Base-by-base conservation (phyloP, 495 filamentous ascomycete genomes). In the Ramalina intermedia region DNA sequence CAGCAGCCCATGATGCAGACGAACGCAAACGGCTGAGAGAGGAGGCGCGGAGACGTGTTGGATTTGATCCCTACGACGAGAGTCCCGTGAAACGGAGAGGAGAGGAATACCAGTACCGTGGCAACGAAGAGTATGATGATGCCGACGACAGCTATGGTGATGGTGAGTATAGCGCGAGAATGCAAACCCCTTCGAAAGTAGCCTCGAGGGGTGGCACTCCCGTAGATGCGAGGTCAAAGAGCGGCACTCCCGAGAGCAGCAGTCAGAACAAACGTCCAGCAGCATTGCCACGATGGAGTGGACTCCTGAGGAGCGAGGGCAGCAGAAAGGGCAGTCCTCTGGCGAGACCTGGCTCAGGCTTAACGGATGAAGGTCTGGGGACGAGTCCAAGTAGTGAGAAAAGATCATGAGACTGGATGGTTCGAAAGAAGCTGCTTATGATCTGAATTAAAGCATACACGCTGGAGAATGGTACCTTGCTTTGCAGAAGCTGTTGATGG, bases 11-110 rank as follows among this genome's bases (percentile, higher is more conserved):
- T 27, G 76, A 84, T 50, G 76, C 78, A 8, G 79, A 89, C 44
- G 75, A 78, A 14, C 82, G 85, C 26, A 79, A 77, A 52, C 72
- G 72, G 8, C 68, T 85, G n/a, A 70, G 87, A 42, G 69, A 74
- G 9, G 82, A 89, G 54, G 84, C 90, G 21, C 70, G 82, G 39
- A 66, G 74, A 50, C 72, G 79, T 33, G 83, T 96, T n/a, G 90
- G 90, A 1, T 96, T 94, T 70, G 90, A 91, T 62, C 85, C 85
- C 0, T 91, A 84, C 60, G 77, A 83, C 47, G 80, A 84, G 54
- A 81, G 77, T 46, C 80, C 80, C 2, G 65, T 83, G 43, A 84
- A 84, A 57, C 66, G 69, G 33, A 65, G 76, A 20, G 75, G 78
- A 14, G 78, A 81, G 54, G 76, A 81, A 26, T 78, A 80, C 47